These are phyloP conservation scores for Spongospora subterranea DNA, from an alignment of 208 protist species.

Conservation along the genomic window DNA sequence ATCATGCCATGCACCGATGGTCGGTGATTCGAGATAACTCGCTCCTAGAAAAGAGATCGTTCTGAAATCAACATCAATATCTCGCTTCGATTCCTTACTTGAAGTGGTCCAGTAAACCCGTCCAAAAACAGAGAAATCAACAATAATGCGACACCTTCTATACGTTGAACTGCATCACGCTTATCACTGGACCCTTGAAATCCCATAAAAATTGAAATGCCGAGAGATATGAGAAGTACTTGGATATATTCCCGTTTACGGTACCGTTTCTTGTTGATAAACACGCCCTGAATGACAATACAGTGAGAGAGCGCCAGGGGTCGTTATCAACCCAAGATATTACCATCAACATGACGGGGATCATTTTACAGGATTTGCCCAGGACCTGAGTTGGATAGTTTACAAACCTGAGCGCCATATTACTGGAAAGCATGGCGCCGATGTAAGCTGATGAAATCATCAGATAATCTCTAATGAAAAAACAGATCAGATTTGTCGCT, in stretches of 20 bases:
- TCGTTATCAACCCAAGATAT: background rate
- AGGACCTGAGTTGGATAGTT: constrained; percentile 55
- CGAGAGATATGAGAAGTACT: background rate
- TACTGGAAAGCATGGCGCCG: constrained; percentile 33
- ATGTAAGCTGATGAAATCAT: constrained; percentile 32
- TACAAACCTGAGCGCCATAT: constrained; percentile 25
- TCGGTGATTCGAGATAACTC: background rate
- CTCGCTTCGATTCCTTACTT: background rate
- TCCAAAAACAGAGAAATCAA: constrained; percentile 10
- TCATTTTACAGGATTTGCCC: constrained; percentile 50
- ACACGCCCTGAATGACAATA: background rate
- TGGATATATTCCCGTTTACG: constrained; percentile 9
- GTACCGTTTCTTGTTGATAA: constrained; percentile 49
- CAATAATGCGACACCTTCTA: constrained; percentile 33
- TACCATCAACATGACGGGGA: constrained; percentile 57
- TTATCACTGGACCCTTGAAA: background rate
- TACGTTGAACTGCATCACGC: background rate
- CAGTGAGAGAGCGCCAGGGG: too few species aligned
- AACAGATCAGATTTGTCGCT: background rate
- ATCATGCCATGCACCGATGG: constrained; percentile 28
- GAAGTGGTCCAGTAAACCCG: constrained; percentile 39
- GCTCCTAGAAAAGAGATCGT: background rate
- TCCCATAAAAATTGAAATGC: constrained; percentile 37
- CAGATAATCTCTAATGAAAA: background rate
- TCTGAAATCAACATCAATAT: background rate